Percentiles rank a stretch among this genome's conserved stretches.
These are phyloP conservation scores for Arxiozyma slooffiae DNA, from an alignment of 1,139 yeast species.

Conservation along the genomic window DNA sequence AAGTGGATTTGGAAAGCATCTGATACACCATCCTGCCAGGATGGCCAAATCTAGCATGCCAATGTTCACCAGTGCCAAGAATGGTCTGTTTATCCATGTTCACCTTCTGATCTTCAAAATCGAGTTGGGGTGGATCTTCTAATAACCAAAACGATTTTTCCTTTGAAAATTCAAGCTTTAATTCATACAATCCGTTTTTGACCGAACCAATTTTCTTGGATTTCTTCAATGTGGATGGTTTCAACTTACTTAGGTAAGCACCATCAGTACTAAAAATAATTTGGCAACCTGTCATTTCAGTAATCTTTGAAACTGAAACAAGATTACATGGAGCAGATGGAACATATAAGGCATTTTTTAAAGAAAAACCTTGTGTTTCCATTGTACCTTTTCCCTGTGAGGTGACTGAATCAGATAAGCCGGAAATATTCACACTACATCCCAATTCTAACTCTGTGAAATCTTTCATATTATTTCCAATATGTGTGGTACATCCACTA, in stretches of 20 bases:
- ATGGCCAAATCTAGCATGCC: slow-evolving; percentile 1
- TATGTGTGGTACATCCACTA: neutral
- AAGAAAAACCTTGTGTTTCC: neutral
- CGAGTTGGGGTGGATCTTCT: no score
- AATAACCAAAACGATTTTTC: no score
- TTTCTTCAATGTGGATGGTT: no score
- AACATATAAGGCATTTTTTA: neutral
- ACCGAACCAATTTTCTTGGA: neutral
- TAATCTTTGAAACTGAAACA: neutral
- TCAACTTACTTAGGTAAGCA: neutral
- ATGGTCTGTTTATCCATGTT: no score
- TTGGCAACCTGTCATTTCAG: neutral
- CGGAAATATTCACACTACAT: neutral
- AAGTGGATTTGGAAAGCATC: neutral
- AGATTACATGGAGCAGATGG: neutral
- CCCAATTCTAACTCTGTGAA: no score
- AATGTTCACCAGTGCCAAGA: neutral
- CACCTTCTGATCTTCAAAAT: no score
- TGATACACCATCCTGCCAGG: neutral
- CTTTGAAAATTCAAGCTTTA: neutral
- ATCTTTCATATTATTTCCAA: neutral
- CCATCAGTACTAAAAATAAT: neutral
- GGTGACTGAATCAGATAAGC: neutral
- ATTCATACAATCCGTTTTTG: neutral
- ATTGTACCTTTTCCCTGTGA: neutral